Base-by-base conservation (phyloP, 2,329 filamentous ascomycete genomes). In the Chaetomiaceae sp. region DNA sequence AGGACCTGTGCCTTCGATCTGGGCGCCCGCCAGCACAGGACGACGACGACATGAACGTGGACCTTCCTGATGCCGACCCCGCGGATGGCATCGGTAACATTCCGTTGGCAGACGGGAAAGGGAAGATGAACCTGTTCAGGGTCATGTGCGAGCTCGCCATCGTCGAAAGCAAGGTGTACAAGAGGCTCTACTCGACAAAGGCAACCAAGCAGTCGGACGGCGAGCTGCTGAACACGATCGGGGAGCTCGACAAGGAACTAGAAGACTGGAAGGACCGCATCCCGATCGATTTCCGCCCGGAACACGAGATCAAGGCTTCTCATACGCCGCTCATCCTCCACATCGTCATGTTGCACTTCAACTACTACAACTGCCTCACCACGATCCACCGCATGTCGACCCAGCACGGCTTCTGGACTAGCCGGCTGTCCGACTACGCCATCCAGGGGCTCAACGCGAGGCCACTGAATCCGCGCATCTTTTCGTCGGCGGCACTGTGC, bases 311-410 rank as follows among this genome's bases (percentile, higher is more conserved):
- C 70, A 91, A 91, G 69, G 89, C 90, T 0, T 88, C 87, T 0
- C 90, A 96, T 68, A 95, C 91, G 0, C 91, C 92, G 1, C 78
- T 97, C n/a, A 91, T 97, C 19, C 76, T 99, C 19, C 92, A 97
- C 61, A 84, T 99, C 48, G 91, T 96, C 56, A 89, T 96, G 68
- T 75, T 99, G 54, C 94, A 99, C 69, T 95, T 99, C 65, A 87
- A 90, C 1, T 99, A 99, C 71, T 97, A 97, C 75, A 99, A 99
- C 69, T 96, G 91, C 64, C 74, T 99, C 47, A 96, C 92, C 1
- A 99, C 94, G 0, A 96, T 99, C 59, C 94, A 99, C 69, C 89
- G 94, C 47, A 99, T 97, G 94, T 95, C 90, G 38, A 88, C 97
- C 27, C 94, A 97, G 64, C 91, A 96, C 67, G 94, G 94, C 14